These are phyloP conservation scores for Russula ochroleuca DNA, from an alignment of 768 basidiomycete genomes.

Conservation along the genomic window DNA sequence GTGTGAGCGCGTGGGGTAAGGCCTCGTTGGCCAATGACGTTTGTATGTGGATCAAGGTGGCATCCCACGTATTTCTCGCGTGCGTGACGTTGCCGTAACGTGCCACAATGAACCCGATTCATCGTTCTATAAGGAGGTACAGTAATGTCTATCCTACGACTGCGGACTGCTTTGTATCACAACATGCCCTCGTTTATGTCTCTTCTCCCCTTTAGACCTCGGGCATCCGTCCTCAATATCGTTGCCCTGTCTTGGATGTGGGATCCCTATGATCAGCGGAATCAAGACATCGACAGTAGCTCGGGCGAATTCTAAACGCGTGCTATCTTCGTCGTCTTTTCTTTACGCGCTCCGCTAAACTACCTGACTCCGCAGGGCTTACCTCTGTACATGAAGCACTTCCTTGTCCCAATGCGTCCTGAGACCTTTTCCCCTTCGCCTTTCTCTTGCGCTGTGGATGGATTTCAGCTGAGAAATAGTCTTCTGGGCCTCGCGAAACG, in stretches of 20 bases:
- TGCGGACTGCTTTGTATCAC: no score
- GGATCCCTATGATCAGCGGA: no score
- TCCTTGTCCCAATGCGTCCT: neutral
- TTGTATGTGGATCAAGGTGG: neutral
- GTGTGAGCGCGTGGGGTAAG: neutral
- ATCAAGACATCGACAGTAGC: no score
- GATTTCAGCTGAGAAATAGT: neutral
- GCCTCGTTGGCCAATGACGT: neutral
- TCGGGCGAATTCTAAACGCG: no score
- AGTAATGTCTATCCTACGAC: no score
- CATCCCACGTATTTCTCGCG: neutral
- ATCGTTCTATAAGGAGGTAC: no score
- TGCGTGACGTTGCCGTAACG: neutral
- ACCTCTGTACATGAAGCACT: neutral
- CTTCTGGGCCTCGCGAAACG: constrained; percentile 2
- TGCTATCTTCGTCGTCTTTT: constrained; percentile 10
- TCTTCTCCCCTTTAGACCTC: no score
- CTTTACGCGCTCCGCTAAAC: constrained; percentile 20
- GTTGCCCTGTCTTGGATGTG: no score
- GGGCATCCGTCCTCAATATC: no score
- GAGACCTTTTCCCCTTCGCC: neutral
- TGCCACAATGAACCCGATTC: no score
- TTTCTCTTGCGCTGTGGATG: constrained; percentile 7
- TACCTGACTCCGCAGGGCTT: neutral
- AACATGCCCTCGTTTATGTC: no score